Percentiles rank a stretch among this genome's conserved stretches.
These are phyloP conservation scores for Malbranchea zuffiana DNA, from an alignment of 2,329 filamentous ascomycete species.

Conservation along the genomic window DNA sequence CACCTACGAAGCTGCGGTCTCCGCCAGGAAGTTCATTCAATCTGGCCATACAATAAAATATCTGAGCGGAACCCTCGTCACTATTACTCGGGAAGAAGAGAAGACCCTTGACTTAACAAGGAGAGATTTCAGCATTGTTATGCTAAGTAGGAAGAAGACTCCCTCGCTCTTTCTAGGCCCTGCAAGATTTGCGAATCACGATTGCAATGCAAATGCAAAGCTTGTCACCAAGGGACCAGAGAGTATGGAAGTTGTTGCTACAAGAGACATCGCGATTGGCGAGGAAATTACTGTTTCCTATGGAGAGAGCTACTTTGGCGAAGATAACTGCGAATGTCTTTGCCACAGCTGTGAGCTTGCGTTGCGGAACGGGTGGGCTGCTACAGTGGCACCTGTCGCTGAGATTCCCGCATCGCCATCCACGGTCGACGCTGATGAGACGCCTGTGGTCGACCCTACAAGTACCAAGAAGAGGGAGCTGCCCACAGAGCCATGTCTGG, in stretches of 20 bases:
- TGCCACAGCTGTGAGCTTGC: constrained; percentile 75
- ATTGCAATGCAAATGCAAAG: constrained; percentile 84
- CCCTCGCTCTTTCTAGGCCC: constrained; percentile 90
- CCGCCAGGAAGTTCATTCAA: constrained; percentile 66
- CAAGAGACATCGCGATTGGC: constrained; percentile 67
- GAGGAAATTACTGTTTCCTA: constrained; percentile 97
- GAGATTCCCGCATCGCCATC: constrained; percentile 4
- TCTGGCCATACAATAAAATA: constrained; percentile 84
- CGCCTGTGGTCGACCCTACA: neutral
- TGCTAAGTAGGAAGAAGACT: constrained; percentile 82
- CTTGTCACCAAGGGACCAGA: constrained; percentile 73
- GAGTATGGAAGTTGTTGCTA: constrained; percentile 83
- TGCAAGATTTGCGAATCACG: constrained; percentile 92
- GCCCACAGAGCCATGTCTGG: neutral
- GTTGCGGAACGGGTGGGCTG: constrained; percentile 71
- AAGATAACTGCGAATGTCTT: constrained; percentile 87
- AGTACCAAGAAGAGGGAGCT: constrained; percentile 10
- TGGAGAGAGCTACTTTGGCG: constrained; percentile 90
- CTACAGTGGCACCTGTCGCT: constrained; percentile 14
- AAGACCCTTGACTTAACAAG: constrained; percentile 65
- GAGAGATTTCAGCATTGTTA: constrained; percentile 94
- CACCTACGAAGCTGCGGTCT: constrained; percentile 77
- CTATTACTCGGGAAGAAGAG: constrained; percentile 87
- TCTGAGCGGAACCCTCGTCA: constrained; percentile 78
- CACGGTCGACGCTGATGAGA: neutral